These are phyloP conservation scores for Lindgomyces ingoldianus DNA, from an alignment of 495 filamentous ascomycete species.

Conservation along the genomic window DNA sequence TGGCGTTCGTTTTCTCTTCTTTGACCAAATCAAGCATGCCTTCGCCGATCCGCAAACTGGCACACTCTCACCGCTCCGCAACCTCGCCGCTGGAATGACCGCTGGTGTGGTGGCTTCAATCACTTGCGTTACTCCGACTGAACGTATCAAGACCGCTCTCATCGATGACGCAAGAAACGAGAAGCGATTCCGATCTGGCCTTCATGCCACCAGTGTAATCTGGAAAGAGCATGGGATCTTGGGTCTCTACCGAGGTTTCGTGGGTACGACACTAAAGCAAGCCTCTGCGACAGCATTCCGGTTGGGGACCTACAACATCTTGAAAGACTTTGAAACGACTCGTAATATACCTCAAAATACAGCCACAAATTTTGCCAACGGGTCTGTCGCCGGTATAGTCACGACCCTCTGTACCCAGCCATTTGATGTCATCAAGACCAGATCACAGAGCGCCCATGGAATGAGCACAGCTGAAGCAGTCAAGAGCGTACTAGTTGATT, in stretches of 20 bases:
- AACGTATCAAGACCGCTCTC: constrained; percentile 68
- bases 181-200: constrained; percentile 53
- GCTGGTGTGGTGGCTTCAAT: constrained; percentile 62
- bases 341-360: constrained; percentile 49
- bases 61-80: constrained; percentile 55
- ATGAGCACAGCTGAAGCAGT: constrained; percentile 57
- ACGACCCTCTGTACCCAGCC: constrained; percentile 66
- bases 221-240: constrained; percentile 53
- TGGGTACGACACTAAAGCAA: constrained; percentile 68
- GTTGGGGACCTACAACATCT: constrained; percentile 67
- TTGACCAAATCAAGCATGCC: constrained; percentile 63
- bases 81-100: constrained; percentile 63
- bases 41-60: constrained; percentile 61
- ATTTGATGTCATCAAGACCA: constrained; percentile 68
- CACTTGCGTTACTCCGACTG: constrained; percentile 63
- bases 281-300: constrained; percentile 63
- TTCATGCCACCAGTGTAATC: constrained; percentile 55
- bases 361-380: constrained; percentile 61
- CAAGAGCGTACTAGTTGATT: constrained; percentile 53
- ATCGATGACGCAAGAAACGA: constrained; percentile 64
- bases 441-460: constrained; percentile 58
- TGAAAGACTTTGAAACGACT: constrained; percentile 59
- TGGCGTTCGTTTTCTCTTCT: constrained; percentile 64
- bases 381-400: constrained; percentile 59
- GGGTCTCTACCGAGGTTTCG: constrained; percentile 62